Percentiles rank a stretch among this genome's conserved stretches.
Evolutionary conservation across 495 filamentous ascomycete genomes (phyloP).

Genomic region (Filosporella fistucella): DNA sequence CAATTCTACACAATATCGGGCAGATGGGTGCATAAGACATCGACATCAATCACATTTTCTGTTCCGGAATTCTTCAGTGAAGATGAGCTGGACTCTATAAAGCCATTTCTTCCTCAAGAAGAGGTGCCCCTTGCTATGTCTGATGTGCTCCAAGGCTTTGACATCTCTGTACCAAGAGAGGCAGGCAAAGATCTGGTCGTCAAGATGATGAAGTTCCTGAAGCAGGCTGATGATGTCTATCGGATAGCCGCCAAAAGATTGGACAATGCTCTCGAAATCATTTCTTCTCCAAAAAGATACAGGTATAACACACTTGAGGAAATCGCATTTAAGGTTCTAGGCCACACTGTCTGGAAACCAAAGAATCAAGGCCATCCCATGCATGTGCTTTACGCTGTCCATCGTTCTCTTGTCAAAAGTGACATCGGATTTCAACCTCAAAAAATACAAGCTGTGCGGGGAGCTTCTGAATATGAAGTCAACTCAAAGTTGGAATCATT

Average conservation of each 20-base stretch:
- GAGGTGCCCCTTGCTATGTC: constrained; percentile 31
- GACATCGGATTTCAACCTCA: constrained; percentile 44
- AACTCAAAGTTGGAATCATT: constrained; percentile 28
- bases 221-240: constrained; percentile 45
- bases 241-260: constrained; percentile 44
- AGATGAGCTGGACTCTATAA: constrained; percentile 51
- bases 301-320: constrained; percentile 57
- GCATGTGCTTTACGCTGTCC: constrained; percentile 62
- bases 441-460: constrained; percentile 2
- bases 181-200: constrained; percentile 42
- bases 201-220: constrained; percentile 47
- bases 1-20: constrained; percentile 74
- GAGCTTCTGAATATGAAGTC: constrained; percentile 34
- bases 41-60: constrained; percentile 49
- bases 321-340: constrained; percentile 49
- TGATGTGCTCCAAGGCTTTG: constrained; percentile 42
- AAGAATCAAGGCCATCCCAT: constrained; percentile 37
- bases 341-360: constrained; percentile 38
- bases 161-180: constrained; percentile 46
- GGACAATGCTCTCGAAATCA: constrained; percentile 40
- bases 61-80: constrained; percentile 59
- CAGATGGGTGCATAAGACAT: constrained; percentile 59
- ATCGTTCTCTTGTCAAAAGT: constrained; percentile 52
- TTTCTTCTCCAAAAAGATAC: constrained; percentile 42
- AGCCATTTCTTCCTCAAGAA: constrained; percentile 55